Conservation (phyloP, 2,329 filamentous ascomycete genomes). For the Claviceps monticola region DNA sequence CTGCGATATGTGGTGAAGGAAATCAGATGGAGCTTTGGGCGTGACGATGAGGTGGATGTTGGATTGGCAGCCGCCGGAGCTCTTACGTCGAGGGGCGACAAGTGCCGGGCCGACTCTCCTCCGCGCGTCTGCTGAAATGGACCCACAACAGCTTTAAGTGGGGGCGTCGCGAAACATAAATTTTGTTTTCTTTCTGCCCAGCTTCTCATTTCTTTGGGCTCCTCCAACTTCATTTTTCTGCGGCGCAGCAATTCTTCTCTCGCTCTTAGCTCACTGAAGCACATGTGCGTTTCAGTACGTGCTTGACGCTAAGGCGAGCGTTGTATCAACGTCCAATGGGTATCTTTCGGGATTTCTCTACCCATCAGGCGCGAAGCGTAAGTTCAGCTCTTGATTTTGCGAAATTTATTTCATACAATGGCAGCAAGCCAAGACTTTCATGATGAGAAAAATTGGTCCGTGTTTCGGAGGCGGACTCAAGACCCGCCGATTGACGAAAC, state of each 20-base stretch:
- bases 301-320: too few relatives aligned
- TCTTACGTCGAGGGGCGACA: slow-evolving; percentile 22
- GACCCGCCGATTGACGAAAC: slow-evolving; percentile 72
- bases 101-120: slow-evolving; percentile 11
- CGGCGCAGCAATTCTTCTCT: neutral
- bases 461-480: slow-evolving; percentile 91
- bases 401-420: neutral
- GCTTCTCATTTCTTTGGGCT: neutral
- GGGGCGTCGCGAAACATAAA: slow-evolving; percentile 3
- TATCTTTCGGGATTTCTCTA: neutral
- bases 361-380: neutral
- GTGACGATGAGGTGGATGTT: neutral
- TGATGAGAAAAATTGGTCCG: slow-evolving; percentile 88
- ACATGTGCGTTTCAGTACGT: neutral
- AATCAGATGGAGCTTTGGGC: neutral
- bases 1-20: slow-evolving; percentile 1
- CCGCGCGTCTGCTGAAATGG: slow-evolving; percentile 1
- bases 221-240: neutral
- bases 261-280: neutral
- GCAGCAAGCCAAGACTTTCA: slow-evolving; percentile 7
- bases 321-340: neutral
- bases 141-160: neutral
- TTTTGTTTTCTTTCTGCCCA: neutral
- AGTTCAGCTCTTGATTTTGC: neutral
- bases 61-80: slow-evolving; percentile 18